Percentiles rank a stretch among this genome's conserved stretches.
phyloP scores from a whole-genome alignment of 2,329 filamentous ascomycete species.

The Hawksworthiomyces lignivorus region DNA sequence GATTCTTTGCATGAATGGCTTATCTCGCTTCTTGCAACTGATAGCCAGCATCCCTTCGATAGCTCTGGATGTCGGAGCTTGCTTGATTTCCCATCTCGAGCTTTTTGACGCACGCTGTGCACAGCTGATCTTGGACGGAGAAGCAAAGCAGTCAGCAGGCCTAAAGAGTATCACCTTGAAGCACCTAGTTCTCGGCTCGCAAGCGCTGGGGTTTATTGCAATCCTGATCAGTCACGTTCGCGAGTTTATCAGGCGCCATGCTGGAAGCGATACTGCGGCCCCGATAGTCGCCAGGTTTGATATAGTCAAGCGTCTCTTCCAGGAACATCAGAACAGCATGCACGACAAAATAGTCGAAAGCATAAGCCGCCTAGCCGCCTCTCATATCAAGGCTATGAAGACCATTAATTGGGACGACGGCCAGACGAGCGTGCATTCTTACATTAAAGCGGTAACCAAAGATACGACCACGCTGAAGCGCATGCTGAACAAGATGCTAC shows the following conservation, averaged over 20 bases:
- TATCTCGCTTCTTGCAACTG: constrained; percentile 74
- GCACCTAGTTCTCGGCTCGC: constrained; percentile 84
- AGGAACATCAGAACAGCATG: constrained; percentile 85
- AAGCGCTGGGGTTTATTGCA: constrained; percentile 80
- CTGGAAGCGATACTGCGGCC: constrained; percentile 34
- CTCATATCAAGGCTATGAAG: constrained; percentile 68
- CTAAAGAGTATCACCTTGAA: constrained; percentile 95
- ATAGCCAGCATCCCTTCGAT: constrained; percentile 81
- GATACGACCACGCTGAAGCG: constrained; percentile 80
- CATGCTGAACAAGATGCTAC: constrained; percentile 73
- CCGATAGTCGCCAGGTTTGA: constrained; percentile 75
- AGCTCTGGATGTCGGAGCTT: constrained; percentile 70
- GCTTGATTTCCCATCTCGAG: constrained; percentile 79
- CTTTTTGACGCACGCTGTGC: constrained; percentile 91
- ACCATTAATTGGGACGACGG: constrained; percentile 64
- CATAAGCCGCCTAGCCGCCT: constrained; percentile 67
- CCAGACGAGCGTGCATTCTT: constrained; percentile 44
- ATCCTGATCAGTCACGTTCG: constrained; percentile 81
- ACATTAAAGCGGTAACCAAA: constrained; percentile 81
- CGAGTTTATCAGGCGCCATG: constrained; percentile 79
- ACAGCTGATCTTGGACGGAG: constrained; percentile 92
- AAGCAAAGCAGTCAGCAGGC: constrained; percentile 79
- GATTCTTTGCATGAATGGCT: constrained; percentile 67
- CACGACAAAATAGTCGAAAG: constrained; percentile 91
- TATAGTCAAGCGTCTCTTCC: constrained; percentile 71